Conservation (phyloP, 106 monocot genomes). For the Dioscorea dumetorum region DNA sequence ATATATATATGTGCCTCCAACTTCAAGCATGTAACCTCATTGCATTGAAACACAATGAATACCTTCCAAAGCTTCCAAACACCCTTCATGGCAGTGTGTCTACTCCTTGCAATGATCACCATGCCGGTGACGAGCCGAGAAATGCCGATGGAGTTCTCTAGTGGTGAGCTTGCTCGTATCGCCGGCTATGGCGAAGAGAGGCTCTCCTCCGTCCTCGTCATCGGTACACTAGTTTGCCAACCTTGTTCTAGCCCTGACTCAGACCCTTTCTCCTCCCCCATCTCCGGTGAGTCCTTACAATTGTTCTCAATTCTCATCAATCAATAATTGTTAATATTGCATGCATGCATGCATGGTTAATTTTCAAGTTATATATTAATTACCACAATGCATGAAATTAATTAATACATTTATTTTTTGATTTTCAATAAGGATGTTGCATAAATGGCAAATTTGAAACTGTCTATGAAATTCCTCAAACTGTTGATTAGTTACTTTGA, state of each 20-base stretch:
- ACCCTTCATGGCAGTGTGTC: neutral
- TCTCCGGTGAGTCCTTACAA: slow-evolving; percentile 23
- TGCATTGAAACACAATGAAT: neutral
- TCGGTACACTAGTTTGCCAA: slow-evolving; percentile 45
- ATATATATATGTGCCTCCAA: slow-evolving; percentile 6
- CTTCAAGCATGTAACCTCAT: slow-evolving; percentile 2
- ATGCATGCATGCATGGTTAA: too few relatives aligned
- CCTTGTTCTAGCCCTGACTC: slow-evolving; percentile 9
- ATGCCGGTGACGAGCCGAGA: neutral
- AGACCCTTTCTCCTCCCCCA: slow-evolving; percentile 14
- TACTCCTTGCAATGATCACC: slow-evolving; percentile 5
- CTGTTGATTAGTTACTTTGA: too few relatives aligned
- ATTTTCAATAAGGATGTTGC: too few relatives aligned
- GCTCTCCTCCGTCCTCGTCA: slow-evolving; percentile 60
- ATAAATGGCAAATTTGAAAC: too few relatives aligned
- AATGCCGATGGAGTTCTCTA: slow-evolving; percentile 17
- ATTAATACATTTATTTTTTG: too few relatives aligned
- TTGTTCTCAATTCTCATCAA: too few relatives aligned
- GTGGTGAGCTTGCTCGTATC: slow-evolving; percentile 29
- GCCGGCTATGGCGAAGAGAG: slow-evolving; percentile 81
- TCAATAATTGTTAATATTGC: too few relatives aligned
- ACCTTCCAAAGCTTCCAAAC: neutral
- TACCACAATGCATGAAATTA: too few relatives aligned
- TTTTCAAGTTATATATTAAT: too few relatives aligned
- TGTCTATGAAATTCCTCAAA: too few relatives aligned